Evolutionary conservation across 2,329 filamentous ascomycete genomes (phyloP).

Genomic region (Microascus cirrosus): DNA sequence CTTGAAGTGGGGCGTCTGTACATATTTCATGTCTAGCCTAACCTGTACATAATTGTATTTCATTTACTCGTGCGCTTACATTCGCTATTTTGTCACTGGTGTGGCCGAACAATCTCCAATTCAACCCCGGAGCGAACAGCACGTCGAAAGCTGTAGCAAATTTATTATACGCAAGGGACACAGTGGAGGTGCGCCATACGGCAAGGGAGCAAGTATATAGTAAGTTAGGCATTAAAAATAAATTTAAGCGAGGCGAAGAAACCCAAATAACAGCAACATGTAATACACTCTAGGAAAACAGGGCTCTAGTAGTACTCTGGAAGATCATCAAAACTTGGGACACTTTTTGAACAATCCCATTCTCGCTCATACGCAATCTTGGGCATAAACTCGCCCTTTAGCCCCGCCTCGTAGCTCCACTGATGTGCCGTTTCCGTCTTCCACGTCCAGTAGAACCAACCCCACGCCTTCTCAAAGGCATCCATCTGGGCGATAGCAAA

Average conservation of each 20-base stretch:
- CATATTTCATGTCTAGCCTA: background rate
- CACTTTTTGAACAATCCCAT: conserved; percentile 55
- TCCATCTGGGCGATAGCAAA: conserved; percentile 97
- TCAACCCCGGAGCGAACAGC: too few species aligned
- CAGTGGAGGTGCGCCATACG: too few species aligned
- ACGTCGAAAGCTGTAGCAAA: too few species aligned
- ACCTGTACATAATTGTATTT: too few species aligned
- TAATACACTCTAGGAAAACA: background rate
- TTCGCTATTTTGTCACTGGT: too few species aligned
- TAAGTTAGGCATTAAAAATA: background rate
- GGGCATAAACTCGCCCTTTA: conserved; percentile 71
- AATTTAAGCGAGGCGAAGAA: background rate
- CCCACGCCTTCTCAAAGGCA: conserved; percentile 85
- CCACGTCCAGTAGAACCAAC: conserved; percentile 99
- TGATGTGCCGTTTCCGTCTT: conserved; percentile 75
- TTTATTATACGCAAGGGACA: too few species aligned
- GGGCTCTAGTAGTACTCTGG: background rate
- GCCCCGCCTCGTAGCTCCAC: conserved; percentile 84
- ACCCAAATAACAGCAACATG: background rate
- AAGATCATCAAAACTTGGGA: conserved; percentile 23
- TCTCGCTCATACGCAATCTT: conserved; percentile 56
- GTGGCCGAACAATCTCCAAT: too few species aligned
- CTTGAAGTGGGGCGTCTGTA: background rate
- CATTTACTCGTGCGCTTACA: too few species aligned
- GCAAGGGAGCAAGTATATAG: too few species aligned